A percentile compares a stretch with the other conserved stretches of the same genome.
These are phyloP conservation scores for Schwanniomyces etchellsii DNA, from an alignment of 1,139 yeast genomes.

Conservation along the genomic window DNA sequence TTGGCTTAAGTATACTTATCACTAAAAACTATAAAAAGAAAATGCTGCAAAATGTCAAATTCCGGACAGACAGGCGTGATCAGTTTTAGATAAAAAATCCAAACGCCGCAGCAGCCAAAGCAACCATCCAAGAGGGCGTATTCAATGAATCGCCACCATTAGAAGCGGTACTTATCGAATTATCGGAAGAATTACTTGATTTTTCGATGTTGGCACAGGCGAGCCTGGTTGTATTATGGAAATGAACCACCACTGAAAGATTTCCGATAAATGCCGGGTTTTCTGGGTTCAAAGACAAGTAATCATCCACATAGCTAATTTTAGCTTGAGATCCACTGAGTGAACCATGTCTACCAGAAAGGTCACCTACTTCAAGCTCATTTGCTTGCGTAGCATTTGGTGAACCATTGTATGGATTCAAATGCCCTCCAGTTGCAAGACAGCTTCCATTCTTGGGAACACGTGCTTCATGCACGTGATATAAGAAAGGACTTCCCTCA, in stretches of 20 bases:
- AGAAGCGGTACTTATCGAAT: constrained; percentile 7
- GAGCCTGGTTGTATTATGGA: constrained; percentile 24
- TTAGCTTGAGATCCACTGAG: constrained; percentile 20
- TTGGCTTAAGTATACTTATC: no score
- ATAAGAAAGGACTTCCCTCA: constrained; percentile 36
- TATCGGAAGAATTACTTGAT: constrained; percentile 6
- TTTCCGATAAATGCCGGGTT: constrained; percentile 32
- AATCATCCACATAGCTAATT: constrained; percentile 27
- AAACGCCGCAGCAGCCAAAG: constrained; percentile 8
- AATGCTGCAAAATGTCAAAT: no score
- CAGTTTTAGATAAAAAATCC: constrained; percentile 4
- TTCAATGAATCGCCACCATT: constrained; percentile 8
- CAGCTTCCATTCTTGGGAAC: constrained; percentile 39
- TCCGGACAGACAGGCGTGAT: no score
- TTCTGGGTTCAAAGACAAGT: constrained; percentile 32
- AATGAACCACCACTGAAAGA: constrained; percentile 35
- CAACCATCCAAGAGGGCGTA: constrained; percentile 12
- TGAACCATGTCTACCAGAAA: constrained; percentile 37
- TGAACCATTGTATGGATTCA: constrained; percentile 35
- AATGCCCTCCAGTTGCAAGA: constrained; percentile 31
- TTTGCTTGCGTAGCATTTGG: constrained; percentile 20
- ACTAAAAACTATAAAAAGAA: no score
- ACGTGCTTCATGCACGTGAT: constrained; percentile 35
- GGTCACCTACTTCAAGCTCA: constrained; percentile 34
- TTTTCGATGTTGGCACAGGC: constrained; percentile 37